Base-by-base conservation (phyloP, 768 basidiomycete genomes). In the Amanita pallidorosea region DNA sequence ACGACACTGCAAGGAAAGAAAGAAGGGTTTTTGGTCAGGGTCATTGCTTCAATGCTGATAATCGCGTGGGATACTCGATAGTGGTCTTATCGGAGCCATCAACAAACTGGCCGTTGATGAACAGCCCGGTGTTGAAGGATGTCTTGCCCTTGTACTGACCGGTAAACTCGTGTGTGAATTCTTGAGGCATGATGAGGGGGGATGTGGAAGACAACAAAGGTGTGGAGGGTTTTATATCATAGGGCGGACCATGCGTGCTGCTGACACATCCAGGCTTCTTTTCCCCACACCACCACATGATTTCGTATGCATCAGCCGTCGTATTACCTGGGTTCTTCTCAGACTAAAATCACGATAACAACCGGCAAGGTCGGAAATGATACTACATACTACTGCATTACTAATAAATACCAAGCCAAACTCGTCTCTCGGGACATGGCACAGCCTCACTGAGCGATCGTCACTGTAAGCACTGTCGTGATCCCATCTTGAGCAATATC, bases 401-500 rank as follows among this genome's bases (percentile, higher is more conserved):
- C 23, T 3, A 23, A 23, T 27, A 27, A 31, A 31, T 31, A 29
- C 29, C 9, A 29, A 29, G 1, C 8, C 27, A 29, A 29, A 31
- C 29, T 31, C 29, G 11, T 31, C 11, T 11, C 11, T n/a, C n/a
- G n/a, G n/a, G n/a, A n/a, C n/a, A n/a, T n/a, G n/a, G n/a, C n/a
- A n/a, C n/a, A n/a, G n/a, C n/a, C n/a, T n/a, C n/a, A n/a, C n/a
- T n/a, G n/a, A n/a, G n/a, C n/a, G n/a, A n/a, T n/a, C n/a, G n/a
- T n/a, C n/a, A n/a, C n/a, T n/a, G n/a, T n/a, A n/a, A n/a, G n/a
- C n/a, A n/a, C n/a, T n/a, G n/a, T n/a, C n/a, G n/a, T n/a, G n/a
- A n/a, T n/a, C n/a, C n/a, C n/a, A n/a, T 83, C 81, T 31, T 72
- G 72, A 4, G 81, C 72, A 48, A 83, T 85, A 29, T 67, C 80